These are phyloP conservation scores for Delitschia confertaspora DNA, from an alignment of 495 filamentous ascomycete species.

Conservation along the genomic window DNA sequence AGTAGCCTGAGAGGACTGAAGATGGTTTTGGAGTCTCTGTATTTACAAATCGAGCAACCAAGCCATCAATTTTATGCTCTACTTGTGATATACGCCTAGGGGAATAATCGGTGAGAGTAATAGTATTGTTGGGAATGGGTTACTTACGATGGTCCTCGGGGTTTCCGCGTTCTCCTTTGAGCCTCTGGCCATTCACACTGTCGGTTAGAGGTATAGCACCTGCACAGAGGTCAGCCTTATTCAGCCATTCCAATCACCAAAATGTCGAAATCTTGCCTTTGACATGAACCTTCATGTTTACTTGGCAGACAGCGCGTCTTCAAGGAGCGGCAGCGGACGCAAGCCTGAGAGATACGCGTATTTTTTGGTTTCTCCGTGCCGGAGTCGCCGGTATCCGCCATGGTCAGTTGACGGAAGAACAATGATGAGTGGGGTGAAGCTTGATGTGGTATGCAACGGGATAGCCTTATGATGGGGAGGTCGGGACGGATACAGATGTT, in stretches of 20 bases:
- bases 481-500: no score
- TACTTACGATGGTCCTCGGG: conserved; percentile 16
- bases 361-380: no score
- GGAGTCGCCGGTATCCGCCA: no score
- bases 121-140: not conserved
- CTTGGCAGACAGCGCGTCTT: conserved; percentile 24
- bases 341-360: no score
- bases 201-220: conserved; percentile 10
- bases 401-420: no score
- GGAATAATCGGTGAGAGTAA: not conserved
- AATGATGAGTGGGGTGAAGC: no score
- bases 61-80: conserved; percentile 20
- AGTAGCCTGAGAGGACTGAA: no score
- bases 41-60: conserved; percentile 7
- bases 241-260: not conserved
- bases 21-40: not conserved
- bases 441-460: no score
- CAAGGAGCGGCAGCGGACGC: no score
- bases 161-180: conserved; percentile 2
- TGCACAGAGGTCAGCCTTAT: not conserved
- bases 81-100: conserved; percentile 17
- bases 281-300: conserved; percentile 11
- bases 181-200: conserved; percentile 20
- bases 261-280: conserved; percentile 1
- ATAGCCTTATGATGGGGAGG: no score